Evolutionary conservation across 148 eudicot genomes (phyloP).

Genomic region (Rhododendron griersonianum): DNA sequence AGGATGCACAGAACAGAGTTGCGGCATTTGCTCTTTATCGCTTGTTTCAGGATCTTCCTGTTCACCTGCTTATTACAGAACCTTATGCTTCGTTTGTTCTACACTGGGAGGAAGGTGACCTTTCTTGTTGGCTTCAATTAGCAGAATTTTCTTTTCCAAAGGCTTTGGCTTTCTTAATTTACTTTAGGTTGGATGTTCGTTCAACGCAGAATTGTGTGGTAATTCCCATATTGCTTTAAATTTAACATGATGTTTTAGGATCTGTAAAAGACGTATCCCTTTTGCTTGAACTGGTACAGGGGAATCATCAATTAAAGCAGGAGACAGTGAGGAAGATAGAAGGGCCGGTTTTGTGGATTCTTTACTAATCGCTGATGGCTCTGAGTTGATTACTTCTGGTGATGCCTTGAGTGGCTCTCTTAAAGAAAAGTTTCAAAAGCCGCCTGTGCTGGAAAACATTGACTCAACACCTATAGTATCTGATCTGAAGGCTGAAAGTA

Average conservation of each 20-base stretch:
- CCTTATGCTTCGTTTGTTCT: constrained; percentile 67
- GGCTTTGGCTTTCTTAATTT: neutral
- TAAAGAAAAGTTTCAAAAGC: constrained; percentile 27
- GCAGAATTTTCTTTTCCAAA: neutral
- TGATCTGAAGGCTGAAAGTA: constrained; percentile 45
- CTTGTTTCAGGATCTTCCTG: constrained; percentile 87
- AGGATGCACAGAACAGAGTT: constrained; percentile 96
- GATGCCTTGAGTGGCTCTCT: constrained; percentile 20
- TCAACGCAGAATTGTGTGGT: neutral
- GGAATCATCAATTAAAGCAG: constrained; percentile 39
- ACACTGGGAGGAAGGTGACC: constrained; percentile 82
- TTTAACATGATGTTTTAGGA: neutral
- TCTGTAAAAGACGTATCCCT: neutral
- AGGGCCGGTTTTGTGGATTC: constrained; percentile 76
- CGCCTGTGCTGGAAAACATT: constrained; percentile 20
- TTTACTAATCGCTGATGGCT: constrained; percentile 36
- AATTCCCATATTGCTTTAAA: neutral
- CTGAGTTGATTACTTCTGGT: constrained; percentile 24
- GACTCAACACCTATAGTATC: constrained; percentile 21
- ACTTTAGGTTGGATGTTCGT: neutral
- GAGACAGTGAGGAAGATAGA: constrained; percentile 53
- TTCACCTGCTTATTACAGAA: constrained; percentile 64
- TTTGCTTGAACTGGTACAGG: constrained; percentile 34
- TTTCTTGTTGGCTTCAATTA: neutral
- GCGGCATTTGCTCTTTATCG: constrained; percentile 82